Evolutionary conservation across 305 asterid genomes (phyloP), one percentile per base, ranked within the genome.

Genomic region (Nicotiana rustica): DNA sequence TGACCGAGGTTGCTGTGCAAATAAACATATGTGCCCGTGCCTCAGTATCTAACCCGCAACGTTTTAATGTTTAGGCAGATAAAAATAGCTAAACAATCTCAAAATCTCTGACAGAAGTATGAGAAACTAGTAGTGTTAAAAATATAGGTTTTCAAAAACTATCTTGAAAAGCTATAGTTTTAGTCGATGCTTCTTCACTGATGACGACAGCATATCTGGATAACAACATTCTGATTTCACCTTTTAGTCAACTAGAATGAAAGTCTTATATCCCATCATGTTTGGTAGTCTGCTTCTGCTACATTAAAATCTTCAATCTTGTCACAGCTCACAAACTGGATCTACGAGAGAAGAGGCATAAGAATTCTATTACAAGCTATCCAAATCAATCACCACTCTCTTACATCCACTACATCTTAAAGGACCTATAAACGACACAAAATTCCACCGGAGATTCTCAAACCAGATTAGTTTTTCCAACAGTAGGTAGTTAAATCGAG

Each of bases 81-180:
- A 35, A 67, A 67, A 67, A 67, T 35, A 67, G 52, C 75, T 17
- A 67, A 35, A n/a, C 25, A 18, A 15, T 67, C 75, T 67, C 75
- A 67, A 67, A 67, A 33, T 35, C 52, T 35, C 4, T 67, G 7
- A 35, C 8, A 6, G 29, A 67, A 67, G 17, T 67, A 35, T 67
- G 75, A 36, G 76, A 36, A 68, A 68, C 55, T 68, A 8, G 9
- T 15, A 14, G 25, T 15, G 14, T 60, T 61, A 61, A 19, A 2
- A 61, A 19, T 19, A 10, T 61, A 60, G 67, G 21, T 61, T 19
- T 19, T 9, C 14, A 61, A 19, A 61, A 17, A n/a, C 76, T 8
- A 68, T 68, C 76, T 68, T 4, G 29, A 35, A 68, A 68, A 36
- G 76, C 6, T 61, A 19, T 35, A 67, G 31, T 68, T 8, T 9